Conservation (phyloP, 2,329 filamentous ascomycete species). For the Colletotrichum magnum region DNA sequence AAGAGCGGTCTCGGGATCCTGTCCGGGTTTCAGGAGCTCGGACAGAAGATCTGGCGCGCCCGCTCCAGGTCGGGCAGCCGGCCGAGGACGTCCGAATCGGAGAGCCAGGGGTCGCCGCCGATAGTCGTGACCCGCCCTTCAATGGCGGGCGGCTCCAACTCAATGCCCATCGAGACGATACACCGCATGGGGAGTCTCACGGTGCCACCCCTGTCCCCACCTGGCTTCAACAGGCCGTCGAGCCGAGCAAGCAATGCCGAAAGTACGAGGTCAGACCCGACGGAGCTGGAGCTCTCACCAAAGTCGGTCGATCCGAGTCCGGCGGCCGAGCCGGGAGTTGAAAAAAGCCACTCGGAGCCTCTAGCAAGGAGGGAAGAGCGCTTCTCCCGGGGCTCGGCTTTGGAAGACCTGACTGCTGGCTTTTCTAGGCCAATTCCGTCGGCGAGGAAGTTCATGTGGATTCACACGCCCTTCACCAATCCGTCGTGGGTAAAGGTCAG, state of each 20-base stretch:
- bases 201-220: conserved; percentile 49
- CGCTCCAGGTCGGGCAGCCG: conserved; percentile 30
- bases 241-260: conserved; percentile 47
- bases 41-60: conserved; percentile 11
- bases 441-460: conserved; percentile 68
- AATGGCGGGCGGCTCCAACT: conserved; percentile 40
- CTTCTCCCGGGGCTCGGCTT: conserved; percentile 26
- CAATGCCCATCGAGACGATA: background rate
- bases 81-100: conserved; percentile 34
- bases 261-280: conserved; percentile 51
- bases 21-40: conserved; percentile 18
- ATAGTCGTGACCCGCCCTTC: conserved; percentile 54
- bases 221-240: conserved; percentile 47
- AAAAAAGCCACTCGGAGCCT: conserved; percentile 20
- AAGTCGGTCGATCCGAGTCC: conserved; percentile 18
- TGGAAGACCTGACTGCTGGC: conserved; percentile 53
- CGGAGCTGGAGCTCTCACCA: conserved; percentile 44
- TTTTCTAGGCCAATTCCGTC: conserved; percentile 56
- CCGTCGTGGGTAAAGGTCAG: conserved; percentile 70
- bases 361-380: conserved; percentile 18
- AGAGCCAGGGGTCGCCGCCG: conserved; percentile 48
- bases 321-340: background rate
- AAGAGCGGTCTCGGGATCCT: conserved; percentile 20
- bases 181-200: conserved; percentile 48
- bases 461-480: conserved; percentile 71